Evolutionary conservation across 352 stramenopile species (phyloP), one percentile per base, ranked within the genome.

Genomic region (Halophytophthora batemanensis): DNA sequence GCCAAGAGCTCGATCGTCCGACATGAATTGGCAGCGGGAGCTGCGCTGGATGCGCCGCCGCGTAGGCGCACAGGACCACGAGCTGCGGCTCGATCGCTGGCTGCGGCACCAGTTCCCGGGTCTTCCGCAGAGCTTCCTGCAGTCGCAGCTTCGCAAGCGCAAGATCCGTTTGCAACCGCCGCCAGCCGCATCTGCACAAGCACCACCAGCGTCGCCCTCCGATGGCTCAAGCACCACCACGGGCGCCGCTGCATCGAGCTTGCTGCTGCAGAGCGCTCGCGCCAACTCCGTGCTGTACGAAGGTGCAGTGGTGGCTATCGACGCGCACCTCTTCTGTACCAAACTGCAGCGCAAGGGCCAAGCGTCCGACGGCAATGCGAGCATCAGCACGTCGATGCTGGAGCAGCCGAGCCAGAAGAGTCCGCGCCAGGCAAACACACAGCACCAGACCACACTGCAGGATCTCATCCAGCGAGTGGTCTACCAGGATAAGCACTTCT

Each of bases 61-160:
- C 14, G 63, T 90, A 25, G 42, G 56, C 15, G 53, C 64, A n/a
- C 22, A 59, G 15, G 77, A 90, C 58, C 58, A 64, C 23, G 74
- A 81, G 46, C 80, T 86, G 59, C 77, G 77, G 23, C 62, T 88
- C 17, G 80, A 90, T 38, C 77, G 80, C 3, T 90, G 80, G 77
- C 61, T 90, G 41, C 54, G 63, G 0, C 64, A 55, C 19, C 67
- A 83, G 29, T 88, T 88, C 46, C 75, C 75, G 11, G 39, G 39
- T 0, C 49, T 76, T 7, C 64, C 80, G 36, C 69, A 88, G 42
- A 80, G 73, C 41, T 74, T 88, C 28, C 36, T 88, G 25, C 80
- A 90, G 61, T 61, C 56, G 50, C 72, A 85, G 48, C 50, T 90
- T 12, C 75, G 80, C 12, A 79, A 85, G 56, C 75, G 77, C 59